Conservation (phyloP, 1,284 basidiomycete species). For the Athelia sp. region DNA sequence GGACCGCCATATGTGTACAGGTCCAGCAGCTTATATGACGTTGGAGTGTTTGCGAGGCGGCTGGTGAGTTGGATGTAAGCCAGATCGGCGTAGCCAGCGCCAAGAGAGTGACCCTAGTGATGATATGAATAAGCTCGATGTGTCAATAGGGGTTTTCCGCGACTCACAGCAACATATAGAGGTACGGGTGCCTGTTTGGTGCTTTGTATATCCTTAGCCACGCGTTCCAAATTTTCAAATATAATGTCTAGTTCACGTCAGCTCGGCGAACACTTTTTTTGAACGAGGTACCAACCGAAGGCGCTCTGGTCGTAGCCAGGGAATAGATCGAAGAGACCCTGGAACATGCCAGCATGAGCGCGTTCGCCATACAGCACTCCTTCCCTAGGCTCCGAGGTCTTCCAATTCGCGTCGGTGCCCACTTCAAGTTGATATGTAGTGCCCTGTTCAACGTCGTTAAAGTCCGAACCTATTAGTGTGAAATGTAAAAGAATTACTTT, state of each 20-base stretch:
- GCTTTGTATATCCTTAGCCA: neutral
- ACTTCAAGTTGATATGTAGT: neutral
- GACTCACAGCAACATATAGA: neutral
- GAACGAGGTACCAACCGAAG: neutral
- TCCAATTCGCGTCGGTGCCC: neutral
- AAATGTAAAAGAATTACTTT: no score
- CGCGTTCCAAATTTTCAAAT: neutral
- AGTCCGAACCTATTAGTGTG: no score
- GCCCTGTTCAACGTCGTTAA: neutral
- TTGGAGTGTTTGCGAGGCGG: neutral
- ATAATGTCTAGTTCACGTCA: neutral
- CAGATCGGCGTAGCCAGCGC: neutral
- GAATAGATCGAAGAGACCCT: neutral
- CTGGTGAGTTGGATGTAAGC: neutral
- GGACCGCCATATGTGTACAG: neutral
- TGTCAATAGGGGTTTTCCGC: neutral
- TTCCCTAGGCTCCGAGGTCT: neutral
- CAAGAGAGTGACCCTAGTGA: slow-evolving; percentile 1
- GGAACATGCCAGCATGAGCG: neutral
- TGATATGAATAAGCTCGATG: neutral
- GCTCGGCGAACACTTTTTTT: neutral
- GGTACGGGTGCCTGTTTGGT: neutral
- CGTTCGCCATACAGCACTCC: neutral
- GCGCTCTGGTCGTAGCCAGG: neutral
- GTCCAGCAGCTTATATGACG: neutral